Percentiles rank a stretch among this genome's conserved stretches.
These are phyloP conservation scores for Ammopiptanthus mongolicus DNA, from an alignment of 306 rosid genomes.

Conservation along the genomic window DNA sequence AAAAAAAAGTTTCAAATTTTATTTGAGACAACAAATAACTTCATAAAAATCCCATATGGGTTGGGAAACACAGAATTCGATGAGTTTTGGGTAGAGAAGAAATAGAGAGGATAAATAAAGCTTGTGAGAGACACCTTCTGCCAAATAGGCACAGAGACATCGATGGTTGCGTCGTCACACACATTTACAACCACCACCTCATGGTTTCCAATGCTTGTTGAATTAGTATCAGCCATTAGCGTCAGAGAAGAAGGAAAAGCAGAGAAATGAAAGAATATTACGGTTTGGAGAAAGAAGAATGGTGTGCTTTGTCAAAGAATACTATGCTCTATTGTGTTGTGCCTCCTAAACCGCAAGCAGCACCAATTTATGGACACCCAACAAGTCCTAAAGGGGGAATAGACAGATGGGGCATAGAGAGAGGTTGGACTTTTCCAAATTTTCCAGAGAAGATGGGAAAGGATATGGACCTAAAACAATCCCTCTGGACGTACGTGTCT, in stretches of 20 bases:
- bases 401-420: background rate
- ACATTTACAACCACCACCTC: slow-evolving; percentile 33
- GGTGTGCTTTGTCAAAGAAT: too few relatives aligned
- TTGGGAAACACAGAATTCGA: background rate
- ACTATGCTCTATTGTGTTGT: background rate
- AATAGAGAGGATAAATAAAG: too few relatives aligned
- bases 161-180: background rate
- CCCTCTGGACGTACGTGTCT: too few relatives aligned
- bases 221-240: slow-evolving; percentile 52
- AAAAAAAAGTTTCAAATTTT: background rate
- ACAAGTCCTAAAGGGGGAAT: background rate
- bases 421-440: background rate
- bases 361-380: slow-evolving; percentile 40
- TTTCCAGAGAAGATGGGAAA: background rate
- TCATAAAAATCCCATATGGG: background rate
- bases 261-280: background rate
- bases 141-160: slow-evolving; percentile 40
- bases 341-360: background rate
- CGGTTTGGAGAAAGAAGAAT: too few relatives aligned
- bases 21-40: background rate
- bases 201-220: slow-evolving; percentile 39
- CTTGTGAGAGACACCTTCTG: slow-evolving; percentile 48
- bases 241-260: background rate
- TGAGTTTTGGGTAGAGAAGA: background rate
- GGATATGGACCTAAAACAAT: background rate